Conservation (phyloP, 2,329 filamentous ascomycete species). For the Boeremia exigua region DNA sequence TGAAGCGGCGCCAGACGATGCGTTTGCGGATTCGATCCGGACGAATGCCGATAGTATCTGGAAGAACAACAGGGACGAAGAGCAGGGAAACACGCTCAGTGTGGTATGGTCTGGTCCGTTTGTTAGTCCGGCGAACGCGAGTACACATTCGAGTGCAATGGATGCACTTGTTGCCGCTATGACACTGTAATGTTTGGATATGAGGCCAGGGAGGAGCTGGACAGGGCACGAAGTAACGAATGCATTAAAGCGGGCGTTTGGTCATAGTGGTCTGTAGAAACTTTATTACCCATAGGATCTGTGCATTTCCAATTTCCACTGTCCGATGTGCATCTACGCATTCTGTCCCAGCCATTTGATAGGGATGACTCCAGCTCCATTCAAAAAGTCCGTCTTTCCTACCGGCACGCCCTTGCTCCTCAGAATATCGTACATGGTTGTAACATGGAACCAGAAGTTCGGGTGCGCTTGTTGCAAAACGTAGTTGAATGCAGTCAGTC, state of each 20-base stretch:
- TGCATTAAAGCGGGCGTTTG: neutral
- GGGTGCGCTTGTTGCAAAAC: constrained; percentile 56
- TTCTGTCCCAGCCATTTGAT: constrained; percentile 5
- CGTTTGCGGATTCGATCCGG: constrained; percentile 62
- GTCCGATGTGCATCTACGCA: neutral
- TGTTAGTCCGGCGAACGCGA: constrained; percentile 56
- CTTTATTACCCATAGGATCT: neutral
- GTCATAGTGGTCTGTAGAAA: neutral
- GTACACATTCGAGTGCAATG: constrained; percentile 69
- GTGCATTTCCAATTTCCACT: neutral
- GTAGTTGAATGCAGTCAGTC: constrained; percentile 56
- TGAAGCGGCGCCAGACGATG: constrained; percentile 55
- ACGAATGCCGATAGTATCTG: constrained; percentile 71
- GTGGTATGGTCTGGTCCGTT: constrained; percentile 71
- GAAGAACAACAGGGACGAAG: constrained; percentile 61
- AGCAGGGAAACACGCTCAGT: constrained; percentile 60
- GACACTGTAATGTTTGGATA: neutral
- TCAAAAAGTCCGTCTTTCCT: constrained; percentile 65
- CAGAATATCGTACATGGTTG: constrained; percentile 65
- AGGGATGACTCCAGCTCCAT: constrained; percentile 26
- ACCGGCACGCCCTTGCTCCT: constrained; percentile 66
- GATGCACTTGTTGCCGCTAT: constrained; percentile 70
- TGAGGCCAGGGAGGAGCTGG: no score
- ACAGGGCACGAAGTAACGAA: neutral
- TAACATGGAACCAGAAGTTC: constrained; percentile 69